Evolutionary conservation across 208 protist species (phyloP).

Genomic region (Leishmania turanica): DNA sequence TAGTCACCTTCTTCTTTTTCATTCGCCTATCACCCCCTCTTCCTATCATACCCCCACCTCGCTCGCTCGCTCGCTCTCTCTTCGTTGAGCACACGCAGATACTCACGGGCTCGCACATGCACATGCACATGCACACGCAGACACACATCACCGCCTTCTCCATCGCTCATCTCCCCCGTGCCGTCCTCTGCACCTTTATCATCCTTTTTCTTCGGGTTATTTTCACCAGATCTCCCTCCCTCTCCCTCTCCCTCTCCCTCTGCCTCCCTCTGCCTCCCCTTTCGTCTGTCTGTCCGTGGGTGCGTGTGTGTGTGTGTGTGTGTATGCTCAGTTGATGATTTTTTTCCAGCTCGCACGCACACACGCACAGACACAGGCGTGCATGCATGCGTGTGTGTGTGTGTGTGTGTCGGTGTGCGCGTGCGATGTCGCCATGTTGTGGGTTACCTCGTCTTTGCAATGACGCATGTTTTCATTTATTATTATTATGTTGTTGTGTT

Average conservation of each 20-base stretch:
- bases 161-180: not conserved
- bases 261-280: not conserved
- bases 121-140: too few species aligned
- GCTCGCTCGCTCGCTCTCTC: too few species aligned
- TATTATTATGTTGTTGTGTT: not conserved
- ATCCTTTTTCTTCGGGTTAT: not conserved
- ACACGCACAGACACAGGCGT: not conserved
- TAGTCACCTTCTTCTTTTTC: not conserved
- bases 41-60: too few species aligned
- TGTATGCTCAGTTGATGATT: not conserved
- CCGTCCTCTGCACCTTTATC: not conserved
- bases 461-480: not conserved
- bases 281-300: not conserved
- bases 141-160: not conserved
- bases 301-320: not conserved
- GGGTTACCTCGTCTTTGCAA: too few species aligned
- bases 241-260: not conserved
- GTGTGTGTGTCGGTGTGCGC: not conserved
- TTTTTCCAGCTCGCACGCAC: too few species aligned
- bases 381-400: not conserved
- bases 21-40: too few species aligned
- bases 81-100: too few species aligned
- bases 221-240: not conserved
- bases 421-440: too few species aligned
- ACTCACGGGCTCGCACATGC: too few species aligned